Evolutionary conservation across 192 early-diverging fungal genomes (phyloP), one percentile per base, ranked within the genome.

Genomic region (Neocallimastix lanati): DNA sequence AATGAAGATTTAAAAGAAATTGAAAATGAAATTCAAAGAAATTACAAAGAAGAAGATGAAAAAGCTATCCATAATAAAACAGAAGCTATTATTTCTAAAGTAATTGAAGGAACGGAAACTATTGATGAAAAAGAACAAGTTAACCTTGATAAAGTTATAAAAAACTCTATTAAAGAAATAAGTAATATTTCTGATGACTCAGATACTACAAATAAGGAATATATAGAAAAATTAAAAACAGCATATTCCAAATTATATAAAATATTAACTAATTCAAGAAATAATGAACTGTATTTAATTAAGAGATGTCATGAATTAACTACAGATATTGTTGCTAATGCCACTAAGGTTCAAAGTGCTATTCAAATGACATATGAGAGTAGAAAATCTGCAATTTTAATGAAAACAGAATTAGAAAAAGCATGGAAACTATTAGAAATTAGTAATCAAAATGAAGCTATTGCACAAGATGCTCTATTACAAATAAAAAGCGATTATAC

Each of bases 351-450:
- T 18, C 86, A 87, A 77, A 85, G 84, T 28, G 86, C 85, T 12
- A 79, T 88, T 13, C 86, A 88, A 77, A 80, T 87, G 21, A 81
- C 78, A 29, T 87, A 88, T 78, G 83, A 83, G 29, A 87, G 87
- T 78, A 83, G 87, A 14, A 81, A 77, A 25, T 82, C 82, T 30
- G 86, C 87, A 76, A 81, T 82, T 1, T 79, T 82, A 21, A 80
- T 89, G 81, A 85, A 86, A 76, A 89, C 88, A 77, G 88, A 89
- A 79, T 83, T 89, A 29, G 83, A 84, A 78, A 86, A 86, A 67
- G 87, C 87, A 2, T 89, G 88, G 88, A 89, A 89, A 76, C 82
- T 85, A 83, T 87, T 89, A 28, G 87, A 89, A 81, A 81, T 78
- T 13, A 29, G 80, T 36, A 37, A 77, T 35, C 28, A 76, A 80